Conservation (phyloP, 371 early-diverging fungal species). For the Mortierella polycephala region DNA sequence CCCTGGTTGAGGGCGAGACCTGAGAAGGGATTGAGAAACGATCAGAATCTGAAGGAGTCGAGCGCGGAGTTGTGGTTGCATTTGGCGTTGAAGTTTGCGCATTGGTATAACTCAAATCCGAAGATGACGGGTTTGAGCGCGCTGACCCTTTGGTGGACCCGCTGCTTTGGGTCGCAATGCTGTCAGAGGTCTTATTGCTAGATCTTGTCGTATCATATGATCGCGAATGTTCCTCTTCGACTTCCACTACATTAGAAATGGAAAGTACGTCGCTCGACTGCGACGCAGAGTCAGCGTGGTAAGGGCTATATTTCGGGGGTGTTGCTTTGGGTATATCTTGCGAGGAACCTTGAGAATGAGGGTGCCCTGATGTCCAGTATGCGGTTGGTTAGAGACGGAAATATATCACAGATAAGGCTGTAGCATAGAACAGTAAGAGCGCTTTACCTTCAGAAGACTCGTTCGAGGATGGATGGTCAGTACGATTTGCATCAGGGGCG, state of each 20-base stretch:
- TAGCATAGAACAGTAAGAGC: neutral
- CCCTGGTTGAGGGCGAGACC: no score
- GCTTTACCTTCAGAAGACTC: neutral
- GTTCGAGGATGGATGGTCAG: neutral
- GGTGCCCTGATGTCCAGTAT: neutral
- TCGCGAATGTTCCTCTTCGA: neutral
- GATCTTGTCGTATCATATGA: no score
- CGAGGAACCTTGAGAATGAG: neutral
- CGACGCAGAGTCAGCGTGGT: neutral
- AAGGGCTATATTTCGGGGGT: neutral
- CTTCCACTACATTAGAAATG: neutral
- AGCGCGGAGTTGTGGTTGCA: no score
- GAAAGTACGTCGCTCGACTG: neutral
- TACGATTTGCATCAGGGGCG: neutral
- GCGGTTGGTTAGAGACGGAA: neutral
- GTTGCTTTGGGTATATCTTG: neutral
- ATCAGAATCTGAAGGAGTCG: no score
- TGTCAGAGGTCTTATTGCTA: no score
- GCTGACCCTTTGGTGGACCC: no score
- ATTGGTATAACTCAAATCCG: no score
- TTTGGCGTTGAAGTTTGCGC: no score
- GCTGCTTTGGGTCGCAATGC: no score
- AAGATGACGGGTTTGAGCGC: no score
- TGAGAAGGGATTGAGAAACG: no score
- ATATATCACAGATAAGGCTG: neutral